These are phyloP conservation scores for Zoysia pacifica DNA, from an alignment of 176 grass and related monocot genomes.

Conservation along the genomic window DNA sequence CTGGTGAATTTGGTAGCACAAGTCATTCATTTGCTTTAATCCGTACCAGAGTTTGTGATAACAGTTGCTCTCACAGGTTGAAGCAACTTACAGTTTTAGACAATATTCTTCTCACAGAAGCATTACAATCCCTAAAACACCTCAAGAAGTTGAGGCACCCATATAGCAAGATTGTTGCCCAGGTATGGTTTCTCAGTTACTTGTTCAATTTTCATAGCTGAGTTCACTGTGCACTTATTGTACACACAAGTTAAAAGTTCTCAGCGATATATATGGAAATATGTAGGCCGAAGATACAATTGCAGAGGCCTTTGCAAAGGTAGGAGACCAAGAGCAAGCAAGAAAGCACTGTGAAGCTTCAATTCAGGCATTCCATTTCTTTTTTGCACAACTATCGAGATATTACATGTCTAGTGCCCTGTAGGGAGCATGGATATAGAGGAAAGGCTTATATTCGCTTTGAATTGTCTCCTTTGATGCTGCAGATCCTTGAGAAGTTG, in stretches of 20 bases:
- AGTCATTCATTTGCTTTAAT: slow-evolving; percentile 9
- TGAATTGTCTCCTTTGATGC: slow-evolving; percentile 22
- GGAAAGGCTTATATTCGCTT: neutral
- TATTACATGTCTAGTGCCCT: neutral
- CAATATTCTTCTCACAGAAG: slow-evolving; percentile 36
- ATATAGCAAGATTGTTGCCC: slow-evolving; percentile 80
- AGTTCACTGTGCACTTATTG: slow-evolving; percentile 3
- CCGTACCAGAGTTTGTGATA: slow-evolving; percentile 12
- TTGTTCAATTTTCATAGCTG: slow-evolving; percentile 3
- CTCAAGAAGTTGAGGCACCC: slow-evolving; percentile 72
- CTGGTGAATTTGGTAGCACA: slow-evolving; percentile 29
- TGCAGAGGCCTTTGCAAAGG: slow-evolving; percentile 65
- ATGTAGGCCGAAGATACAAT: slow-evolving; percentile 74
- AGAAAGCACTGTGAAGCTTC: slow-evolving; percentile 76
- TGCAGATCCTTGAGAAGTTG: slow-evolving; percentile 79
- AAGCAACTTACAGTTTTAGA: slow-evolving; percentile 52
- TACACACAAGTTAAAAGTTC: neutral
- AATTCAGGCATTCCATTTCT: slow-evolving; percentile 55
- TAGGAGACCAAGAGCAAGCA: slow-evolving; percentile 63
- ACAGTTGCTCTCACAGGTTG: slow-evolving; percentile 49
- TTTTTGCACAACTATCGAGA: neutral
- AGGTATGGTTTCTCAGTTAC: slow-evolving; percentile 55
- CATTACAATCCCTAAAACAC: slow-evolving; percentile 58
- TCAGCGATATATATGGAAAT: slow-evolving; percentile 5
- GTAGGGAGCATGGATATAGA: neutral